Percentiles rank a stretch among this genome's conserved stretches.
Conservation (phyloP, 192 early-diverging fungal genomes). For the Mortierella hygrophila region DNA sequence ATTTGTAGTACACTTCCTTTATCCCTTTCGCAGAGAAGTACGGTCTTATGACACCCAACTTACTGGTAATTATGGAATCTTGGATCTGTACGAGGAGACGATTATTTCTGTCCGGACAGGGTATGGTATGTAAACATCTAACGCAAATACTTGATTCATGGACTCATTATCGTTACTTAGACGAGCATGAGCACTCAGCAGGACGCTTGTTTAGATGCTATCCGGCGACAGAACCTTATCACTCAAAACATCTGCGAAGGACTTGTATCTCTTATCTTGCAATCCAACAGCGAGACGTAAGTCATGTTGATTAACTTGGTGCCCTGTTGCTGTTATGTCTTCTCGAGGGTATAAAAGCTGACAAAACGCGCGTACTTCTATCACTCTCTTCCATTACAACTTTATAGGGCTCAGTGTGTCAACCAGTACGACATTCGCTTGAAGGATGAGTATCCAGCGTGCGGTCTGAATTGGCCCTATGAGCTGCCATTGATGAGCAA, state of each 20-base stretch:
- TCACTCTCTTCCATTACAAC: neutral
- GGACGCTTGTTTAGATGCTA: conserved; percentile 42
- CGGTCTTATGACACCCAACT: conserved; percentile 13
- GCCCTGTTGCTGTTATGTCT: neutral
- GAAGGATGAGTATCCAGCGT: conserved; percentile 58
- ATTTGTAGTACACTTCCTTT: conserved; percentile 34
- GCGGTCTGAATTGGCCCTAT: conserved; percentile 69
- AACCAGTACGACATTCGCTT: conserved; percentile 72
- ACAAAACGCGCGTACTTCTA: neutral
- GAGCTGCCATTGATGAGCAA: conserved; percentile 59
- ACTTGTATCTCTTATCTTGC: conserved; percentile 31
- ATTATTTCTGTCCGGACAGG: too few relatives aligned
- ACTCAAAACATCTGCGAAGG: conserved; percentile 56
- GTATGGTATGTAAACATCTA: neutral
- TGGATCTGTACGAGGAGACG: neutral
- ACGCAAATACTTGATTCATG: neutral
- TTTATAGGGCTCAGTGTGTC: conserved; percentile 54
- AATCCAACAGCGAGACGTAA: neutral
- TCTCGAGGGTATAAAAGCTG: neutral
- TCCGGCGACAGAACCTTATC: conserved; percentile 39
- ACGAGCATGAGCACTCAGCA: conserved; percentile 12
- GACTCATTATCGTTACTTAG: neutral
- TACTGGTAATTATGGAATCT: conserved; percentile 20
- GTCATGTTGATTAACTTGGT: neutral
- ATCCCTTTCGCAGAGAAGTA: conserved; percentile 35